Percentiles rank a stretch among this genome's conserved stretches.
Evolutionary conservation across 352 stramenopile genomes (phyloP).

Genomic region (Pythium plurisporium): DNA sequence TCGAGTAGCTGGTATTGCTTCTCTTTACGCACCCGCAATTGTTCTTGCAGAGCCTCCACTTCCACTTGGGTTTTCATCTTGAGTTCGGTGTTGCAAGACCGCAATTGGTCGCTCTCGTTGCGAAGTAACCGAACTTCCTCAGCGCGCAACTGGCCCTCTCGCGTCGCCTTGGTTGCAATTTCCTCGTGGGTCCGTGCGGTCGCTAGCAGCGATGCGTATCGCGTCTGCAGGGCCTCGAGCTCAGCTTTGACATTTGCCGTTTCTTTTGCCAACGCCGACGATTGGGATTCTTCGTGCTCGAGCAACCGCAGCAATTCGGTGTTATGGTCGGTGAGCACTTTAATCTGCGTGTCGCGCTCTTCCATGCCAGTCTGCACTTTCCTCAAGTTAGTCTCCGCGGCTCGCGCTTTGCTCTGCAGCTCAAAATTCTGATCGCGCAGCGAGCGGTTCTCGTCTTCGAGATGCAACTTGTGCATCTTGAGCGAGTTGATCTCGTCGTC

Average conservation of each 20-base stretch:
- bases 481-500: slow-evolving; percentile 69
- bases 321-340: slow-evolving; percentile 95
- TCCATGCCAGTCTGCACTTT: slow-evolving; percentile 74
- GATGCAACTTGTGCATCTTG: slow-evolving; percentile 53
- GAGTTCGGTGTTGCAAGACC: slow-evolving; percentile 89
- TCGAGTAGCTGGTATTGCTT: slow-evolving; percentile 97
- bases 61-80: slow-evolving; percentile 95
- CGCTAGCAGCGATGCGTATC: slow-evolving; percentile 87
- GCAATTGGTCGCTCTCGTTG: slow-evolving; percentile 89
- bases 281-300: slow-evolving; percentile 92
- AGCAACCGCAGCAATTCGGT: slow-evolving; percentile 92
- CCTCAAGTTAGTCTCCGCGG: slow-evolving; percentile 83
- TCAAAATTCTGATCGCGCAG: slow-evolving; percentile 93
- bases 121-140: slow-evolving; percentile 93
- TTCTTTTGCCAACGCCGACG: slow-evolving; percentile 48
- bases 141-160: slow-evolving; percentile 90
- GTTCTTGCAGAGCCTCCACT: slow-evolving; percentile 93
- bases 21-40: slow-evolving; percentile 94
- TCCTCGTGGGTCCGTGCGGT: slow-evolving; percentile 93
- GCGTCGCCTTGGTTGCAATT: slow-evolving; percentile 79
- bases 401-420: slow-evolving; percentile 83
- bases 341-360: slow-evolving; percentile 91
- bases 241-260: slow-evolving; percentile 62
- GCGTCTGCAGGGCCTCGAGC: slow-evolving; percentile 80
- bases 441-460: slow-evolving; percentile 90